These are phyloP conservation scores for Monilinia fructigena DNA, from an alignment of 2,329 filamentous ascomycete species.

Conservation along the genomic window DNA sequence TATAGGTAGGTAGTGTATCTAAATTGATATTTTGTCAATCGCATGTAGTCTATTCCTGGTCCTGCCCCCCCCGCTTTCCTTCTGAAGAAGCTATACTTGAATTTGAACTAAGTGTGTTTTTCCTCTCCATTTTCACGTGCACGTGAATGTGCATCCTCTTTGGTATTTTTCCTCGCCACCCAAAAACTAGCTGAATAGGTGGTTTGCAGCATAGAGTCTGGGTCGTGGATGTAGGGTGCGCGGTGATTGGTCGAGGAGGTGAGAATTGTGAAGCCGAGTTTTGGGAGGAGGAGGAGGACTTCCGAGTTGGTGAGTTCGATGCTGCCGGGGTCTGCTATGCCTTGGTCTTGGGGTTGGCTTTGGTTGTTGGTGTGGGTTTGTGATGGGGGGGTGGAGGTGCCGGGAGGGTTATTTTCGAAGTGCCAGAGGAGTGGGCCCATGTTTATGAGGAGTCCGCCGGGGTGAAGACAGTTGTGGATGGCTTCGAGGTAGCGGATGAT, in stretches of 20 bases:
- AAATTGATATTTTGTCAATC: background rate
- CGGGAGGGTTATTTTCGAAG: conserved; percentile 73
- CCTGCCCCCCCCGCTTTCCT: too few relatives aligned
- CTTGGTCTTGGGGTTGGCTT: conserved; percentile 43
- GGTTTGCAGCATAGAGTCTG: conserved; percentile 80
- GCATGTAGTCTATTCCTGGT: too few relatives aligned
- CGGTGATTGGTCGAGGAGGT: conserved; percentile 57
- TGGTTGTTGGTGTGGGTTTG: conserved; percentile 46
- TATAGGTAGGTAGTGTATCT: background rate
- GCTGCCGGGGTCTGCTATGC: conserved; percentile 84
- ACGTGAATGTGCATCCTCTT: background rate
- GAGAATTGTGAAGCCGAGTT: conserved; percentile 75
- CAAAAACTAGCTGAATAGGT: conserved; percentile 79
- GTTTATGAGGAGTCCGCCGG: conserved; percentile 83
- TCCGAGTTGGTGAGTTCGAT: conserved; percentile 91
- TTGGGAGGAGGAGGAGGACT: conserved; percentile 71
- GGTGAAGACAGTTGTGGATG: conserved; percentile 72
- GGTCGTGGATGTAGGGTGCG: conserved; percentile 85
- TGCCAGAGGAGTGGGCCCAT: conserved; percentile 93
- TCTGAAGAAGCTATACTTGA: too few relatives aligned
- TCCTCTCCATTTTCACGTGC: background rate
- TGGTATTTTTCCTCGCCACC: conserved; percentile 70
- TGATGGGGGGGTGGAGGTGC: conserved; percentile 41
- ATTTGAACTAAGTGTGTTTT: background rate
- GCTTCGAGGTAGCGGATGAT: conserved; percentile 85